Evolutionary conservation across 129 eudicot genomes (phyloP), one percentile per base, ranked within the genome.

Genomic region (Centrapalus pauciflorus): DNA sequence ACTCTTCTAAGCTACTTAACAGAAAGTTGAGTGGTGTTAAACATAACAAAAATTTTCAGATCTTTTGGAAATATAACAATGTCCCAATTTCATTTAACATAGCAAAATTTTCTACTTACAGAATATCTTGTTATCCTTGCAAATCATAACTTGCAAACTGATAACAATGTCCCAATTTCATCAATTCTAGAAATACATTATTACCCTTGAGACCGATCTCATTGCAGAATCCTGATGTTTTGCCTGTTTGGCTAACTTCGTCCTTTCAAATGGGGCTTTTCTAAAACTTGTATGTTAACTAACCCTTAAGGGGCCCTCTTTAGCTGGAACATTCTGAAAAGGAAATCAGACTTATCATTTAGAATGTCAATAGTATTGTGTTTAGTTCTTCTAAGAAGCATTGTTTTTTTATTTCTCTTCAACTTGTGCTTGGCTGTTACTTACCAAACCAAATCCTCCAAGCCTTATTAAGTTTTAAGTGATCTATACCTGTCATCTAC

Each of bases 321-420:
- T 59, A 29, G 65, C 45, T 59, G 65, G 65, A 59, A 30, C 64
- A 58, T 58, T 27, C 64, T 32, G 27, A 56, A 30, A 8, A 17
- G 23, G 26, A 34, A 29, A 30, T 29, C 24, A 2, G 64, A 16
- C 13, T 57, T 57, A 29, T 14, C 3, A 57, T 30, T 57, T 30
- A 57, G 26, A 57, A 57, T 57, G 26, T 14, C 34, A 32, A 48
- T 11, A 17, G 54, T 48, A 30, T 3, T 24, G 32, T 62, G 13
- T 25, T 26, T 21, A 38, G 49, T 41, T 24, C 4, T 61, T 19
- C 7, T 4, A 9, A 41, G 40, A 64, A 38, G 14, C 69, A 3
- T 11, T 19, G 41, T 65, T 2, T 45, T 14, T 45, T 45, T 64
- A 19, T 30, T 16, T 58, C 14, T 32, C 62, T 2, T 58, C 16